phyloP scores from a whole-genome alignment of 2,329 filamentous ascomycete species.

The Talaromyces verruculosus region DNA sequence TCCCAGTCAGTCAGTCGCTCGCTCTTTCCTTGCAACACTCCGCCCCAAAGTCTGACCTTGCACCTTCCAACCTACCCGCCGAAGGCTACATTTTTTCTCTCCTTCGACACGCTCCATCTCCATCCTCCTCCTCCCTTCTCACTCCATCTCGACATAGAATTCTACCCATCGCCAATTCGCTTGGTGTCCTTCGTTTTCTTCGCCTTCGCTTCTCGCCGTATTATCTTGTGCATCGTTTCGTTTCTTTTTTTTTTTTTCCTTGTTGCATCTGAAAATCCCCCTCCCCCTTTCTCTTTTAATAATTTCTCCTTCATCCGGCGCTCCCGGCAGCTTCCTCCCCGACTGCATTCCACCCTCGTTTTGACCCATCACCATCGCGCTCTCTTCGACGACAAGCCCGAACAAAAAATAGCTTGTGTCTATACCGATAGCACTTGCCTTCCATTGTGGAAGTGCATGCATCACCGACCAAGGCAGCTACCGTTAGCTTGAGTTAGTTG shows the following conservation, averaged over 20 bases:
- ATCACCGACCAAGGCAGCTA: neutral
- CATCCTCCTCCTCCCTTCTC: conserved; percentile 23
- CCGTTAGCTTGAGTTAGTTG: neutral
- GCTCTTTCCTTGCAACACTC: conserved; percentile 15
- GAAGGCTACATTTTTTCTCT: conserved; percentile 12
- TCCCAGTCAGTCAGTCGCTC: conserved; percentile 22
- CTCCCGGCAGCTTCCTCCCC: conserved; percentile 12
- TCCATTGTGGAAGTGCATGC: conserved; percentile 4
- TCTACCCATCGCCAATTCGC: conserved; percentile 16
- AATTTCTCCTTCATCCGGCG: conserved; percentile 9
- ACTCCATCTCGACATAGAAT: conserved; percentile 16
- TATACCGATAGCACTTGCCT: neutral
- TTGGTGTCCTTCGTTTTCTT: conserved; percentile 25
- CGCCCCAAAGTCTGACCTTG: conserved; percentile 6
- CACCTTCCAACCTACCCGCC: conserved; percentile 2
- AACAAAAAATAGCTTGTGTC: neutral
- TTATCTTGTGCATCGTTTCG: conserved; percentile 27
- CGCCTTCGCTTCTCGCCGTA: conserved; percentile 23
- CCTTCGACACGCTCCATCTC: conserved; percentile 2
- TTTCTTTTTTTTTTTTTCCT: conserved; percentile 20
- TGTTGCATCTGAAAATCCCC: conserved; percentile 7
- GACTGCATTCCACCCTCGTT: conserved; percentile 13
- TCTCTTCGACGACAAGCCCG: neutral
- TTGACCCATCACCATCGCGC: neutral
- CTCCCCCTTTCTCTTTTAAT: conserved; percentile 5